Evolutionary conservation across 2,329 filamentous ascomycete species (phyloP).

Genomic region (Lecanosticta acicola): DNA sequence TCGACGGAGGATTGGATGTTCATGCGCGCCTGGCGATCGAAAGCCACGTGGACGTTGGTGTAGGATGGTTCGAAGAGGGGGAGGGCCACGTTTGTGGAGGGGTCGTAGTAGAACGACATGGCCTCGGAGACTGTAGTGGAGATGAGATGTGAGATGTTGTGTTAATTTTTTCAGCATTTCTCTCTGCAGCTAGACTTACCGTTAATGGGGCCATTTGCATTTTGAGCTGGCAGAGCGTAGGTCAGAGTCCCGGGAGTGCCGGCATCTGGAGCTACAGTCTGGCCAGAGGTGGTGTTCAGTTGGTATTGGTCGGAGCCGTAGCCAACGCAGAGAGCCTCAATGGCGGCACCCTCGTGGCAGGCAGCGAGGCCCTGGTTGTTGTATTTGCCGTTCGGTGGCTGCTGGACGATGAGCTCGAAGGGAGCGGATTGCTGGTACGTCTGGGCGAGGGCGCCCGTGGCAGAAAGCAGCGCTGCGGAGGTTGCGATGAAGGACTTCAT

Average conservation of each 20-base stretch:
- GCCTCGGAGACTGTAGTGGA: constrained; percentile 11
- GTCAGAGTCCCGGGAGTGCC: constrained; percentile 23
- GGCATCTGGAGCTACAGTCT: constrained; percentile 3
- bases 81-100: constrained; percentile 39
- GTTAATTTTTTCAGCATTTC: no score
- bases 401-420: constrained; percentile 38
- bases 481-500: constrained; percentile 13
- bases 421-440: constrained; percentile 34
- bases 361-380: constrained; percentile 37
- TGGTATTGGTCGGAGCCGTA: constrained; percentile 13
- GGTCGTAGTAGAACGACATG: constrained; percentile 35
- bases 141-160: not conserved
- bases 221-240: constrained; percentile 30
- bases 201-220: constrained; percentile 13
- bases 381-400: constrained; percentile 33
- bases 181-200: no score
- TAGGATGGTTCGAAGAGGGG: constrained; percentile 37
- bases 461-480: constrained; percentile 17
- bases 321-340: constrained; percentile 42
- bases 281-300: constrained; percentile 20
- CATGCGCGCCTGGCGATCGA: constrained; percentile 37
- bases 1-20: constrained; percentile 38
- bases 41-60: constrained; percentile 32
- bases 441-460: constrained; percentile 29
- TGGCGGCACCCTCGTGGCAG: constrained; percentile 46